phyloP scores from a whole-genome alignment of 306 rosid species.

The Hippophae gyantsensis region DNA sequence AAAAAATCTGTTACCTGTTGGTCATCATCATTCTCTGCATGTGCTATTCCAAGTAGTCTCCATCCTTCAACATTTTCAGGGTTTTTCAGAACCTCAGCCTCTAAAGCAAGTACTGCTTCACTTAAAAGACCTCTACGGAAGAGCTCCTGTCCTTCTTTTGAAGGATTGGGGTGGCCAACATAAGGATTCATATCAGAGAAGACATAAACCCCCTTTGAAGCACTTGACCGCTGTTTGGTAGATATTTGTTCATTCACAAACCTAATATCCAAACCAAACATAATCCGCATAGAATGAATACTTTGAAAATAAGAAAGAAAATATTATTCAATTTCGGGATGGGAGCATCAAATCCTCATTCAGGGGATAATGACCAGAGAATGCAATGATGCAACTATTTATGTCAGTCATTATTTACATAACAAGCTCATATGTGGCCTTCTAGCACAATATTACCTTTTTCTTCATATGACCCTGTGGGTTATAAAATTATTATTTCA shows the following conservation, averaged over 20 bases:
- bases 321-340: too few species aligned
- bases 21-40: constrained; percentile 98
- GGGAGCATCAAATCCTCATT: too few species aligned
- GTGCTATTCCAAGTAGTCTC: constrained; percentile 97
- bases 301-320: too few species aligned
- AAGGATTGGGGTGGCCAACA: constrained; percentile 88
- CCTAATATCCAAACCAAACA: constrained; percentile 35
- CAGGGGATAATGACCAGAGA: too few species aligned
- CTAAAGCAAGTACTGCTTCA: constrained; percentile 98
- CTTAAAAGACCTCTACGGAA: constrained; percentile 95
- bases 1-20: constrained; percentile 55
- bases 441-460: too few species aligned
- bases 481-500: background rate
- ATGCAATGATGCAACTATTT: too few species aligned
- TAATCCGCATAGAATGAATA: too few species aligned
- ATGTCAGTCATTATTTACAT: too few species aligned
- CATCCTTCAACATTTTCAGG: constrained; percentile 95
- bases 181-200: constrained; percentile 98
- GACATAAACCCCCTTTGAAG: constrained; percentile 80
- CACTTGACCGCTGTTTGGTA: constrained; percentile 46
- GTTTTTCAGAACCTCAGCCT: constrained; percentile 95
- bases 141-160: constrained; percentile 96
- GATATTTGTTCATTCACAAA: constrained; percentile 67
- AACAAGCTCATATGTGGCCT: too few species aligned
- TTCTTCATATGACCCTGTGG: too few species aligned